Evolutionary conservation across 768 basidiomycete genomes (phyloP).

Genomic region (Hortiboletus campestris): DNA sequence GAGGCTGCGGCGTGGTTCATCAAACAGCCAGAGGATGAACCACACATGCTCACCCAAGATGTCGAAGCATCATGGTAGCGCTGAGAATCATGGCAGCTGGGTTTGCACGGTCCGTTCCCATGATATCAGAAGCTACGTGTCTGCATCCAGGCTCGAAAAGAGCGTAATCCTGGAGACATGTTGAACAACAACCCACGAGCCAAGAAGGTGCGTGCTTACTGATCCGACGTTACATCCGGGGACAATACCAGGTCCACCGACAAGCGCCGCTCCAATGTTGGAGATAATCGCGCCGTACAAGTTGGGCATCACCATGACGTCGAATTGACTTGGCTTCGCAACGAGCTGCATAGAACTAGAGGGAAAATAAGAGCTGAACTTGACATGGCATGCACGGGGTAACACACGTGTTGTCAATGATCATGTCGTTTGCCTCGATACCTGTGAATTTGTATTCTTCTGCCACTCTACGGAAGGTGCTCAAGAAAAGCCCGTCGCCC

Average conservation of each 20-base stretch:
- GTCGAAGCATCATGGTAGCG: slow-evolving; percentile 96
- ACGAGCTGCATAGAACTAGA: slow-evolving; percentile 98
- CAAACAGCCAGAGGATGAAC: slow-evolving; percentile 14
- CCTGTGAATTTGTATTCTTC: slow-evolving; percentile 95
- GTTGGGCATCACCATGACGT: slow-evolving; percentile 99
- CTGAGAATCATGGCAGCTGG: slow-evolving; percentile 97
- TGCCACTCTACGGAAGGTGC: slow-evolving; percentile 94
- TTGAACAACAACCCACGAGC: background rate
- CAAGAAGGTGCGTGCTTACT: slow-evolving; percentile 40
- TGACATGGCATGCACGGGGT: background rate
- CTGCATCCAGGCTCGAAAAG: slow-evolving; percentile 99
- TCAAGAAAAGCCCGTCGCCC: slow-evolving; percentile 97
- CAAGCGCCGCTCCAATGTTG: slow-evolving; percentile 97
- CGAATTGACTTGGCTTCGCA: slow-evolving; percentile 92
- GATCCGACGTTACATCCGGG: slow-evolving; percentile 98
- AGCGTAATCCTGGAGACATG: slow-evolving; percentile 73
- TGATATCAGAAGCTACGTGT: slow-evolving; percentile 92
- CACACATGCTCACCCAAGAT: slow-evolving; percentile 69
- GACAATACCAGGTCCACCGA: slow-evolving; percentile 97
- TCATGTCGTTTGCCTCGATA: slow-evolving; percentile 96
- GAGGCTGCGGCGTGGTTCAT: slow-evolving; percentile 49
- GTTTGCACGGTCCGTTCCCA: slow-evolving; percentile 95
- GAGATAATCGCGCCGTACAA: slow-evolving; percentile 96
- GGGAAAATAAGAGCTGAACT: background rate
- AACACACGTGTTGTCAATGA: slow-evolving; percentile 93